Evolutionary conservation across 2,329 filamentous ascomycete species (phyloP), one percentile per base, ranked within the genome.

Genomic region (Fusarium hainanense): DNA sequence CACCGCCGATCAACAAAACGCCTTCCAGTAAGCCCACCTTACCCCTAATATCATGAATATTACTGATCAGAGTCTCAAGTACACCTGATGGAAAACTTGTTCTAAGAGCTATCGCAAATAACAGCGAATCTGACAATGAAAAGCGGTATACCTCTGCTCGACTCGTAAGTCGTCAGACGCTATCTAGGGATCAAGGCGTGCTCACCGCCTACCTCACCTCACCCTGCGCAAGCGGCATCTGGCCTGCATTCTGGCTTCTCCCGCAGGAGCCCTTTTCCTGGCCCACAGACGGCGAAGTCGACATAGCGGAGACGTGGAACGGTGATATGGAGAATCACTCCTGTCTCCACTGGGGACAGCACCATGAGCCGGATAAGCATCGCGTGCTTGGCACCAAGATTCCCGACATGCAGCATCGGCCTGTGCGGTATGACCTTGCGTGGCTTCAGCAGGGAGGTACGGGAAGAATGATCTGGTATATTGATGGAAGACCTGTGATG

Each of bases 251-350:
- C 72, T 89, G 87, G 87, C 82, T 89, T 54, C 78, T 89, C 8
- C 87, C 87, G 0, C 76, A 81, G 32, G 85, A 89, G 68, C 87
- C 87, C 0, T 89, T 89, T 70, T 76, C 78, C 1, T 89, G 87
- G 87, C 87, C 87, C 0, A 82, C 78, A 1, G 87, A 89, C 63
- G 87, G 87, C 58, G 87, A 89, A 74, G 79, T 89, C 14, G 87
- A 89, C 74, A 87, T 89, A 48, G 84, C 87, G 42, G 87, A 89
- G 77, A 84, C 81, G n/a, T 89, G 87, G 87, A 88, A 89, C 66
- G 87, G 83, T 20, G 85, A 88, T 63, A 74, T 76, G 34, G 79
- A 84, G 49, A 89, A 89, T 72, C 84, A 86, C 57, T 82, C 82
- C 1, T 89, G 87, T 71, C 78, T 89, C 50, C 87, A 89, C 70